Percentiles rank a stretch among this genome's conserved stretches.
phyloP scores from a whole-genome alignment of 1,139 yeast genomes.

The Taiozyma sp. region DNA sequence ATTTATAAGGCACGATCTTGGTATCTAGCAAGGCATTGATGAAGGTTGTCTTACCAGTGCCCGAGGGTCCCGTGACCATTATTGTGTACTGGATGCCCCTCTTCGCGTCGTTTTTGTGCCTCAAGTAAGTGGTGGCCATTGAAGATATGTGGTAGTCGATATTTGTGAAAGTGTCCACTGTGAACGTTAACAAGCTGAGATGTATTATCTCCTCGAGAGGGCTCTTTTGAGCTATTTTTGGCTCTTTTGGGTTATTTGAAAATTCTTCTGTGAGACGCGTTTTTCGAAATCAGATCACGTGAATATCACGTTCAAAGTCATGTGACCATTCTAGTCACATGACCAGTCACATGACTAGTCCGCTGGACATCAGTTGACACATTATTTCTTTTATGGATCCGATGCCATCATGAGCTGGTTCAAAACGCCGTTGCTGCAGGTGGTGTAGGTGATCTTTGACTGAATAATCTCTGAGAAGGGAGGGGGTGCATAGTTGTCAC shows the following conservation, averaged over 20 bases:
- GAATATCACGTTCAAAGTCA: no score
- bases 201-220: neutral
- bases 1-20: slow-evolving; percentile 54
- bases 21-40: slow-evolving; percentile 68
- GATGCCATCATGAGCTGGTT: neutral
- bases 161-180: no score
- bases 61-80: slow-evolving; percentile 72
- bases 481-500: neutral
- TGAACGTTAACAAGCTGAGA: no score
- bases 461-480: no score
- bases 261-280: slow-evolving; percentile 3
- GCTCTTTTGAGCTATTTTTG: no score
- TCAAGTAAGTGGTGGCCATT: slow-evolving; percentile 36
- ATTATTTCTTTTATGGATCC: neutral
- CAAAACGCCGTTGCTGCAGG: neutral
- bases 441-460: neutral
- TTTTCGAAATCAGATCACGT: neutral
- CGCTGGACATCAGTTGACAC: slow-evolving; percentile 1
- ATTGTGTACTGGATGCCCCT: slow-evolving; percentile 80
- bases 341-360: no score
- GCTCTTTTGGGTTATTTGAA: neutral
- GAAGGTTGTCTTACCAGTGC: slow-evolving; percentile 81
- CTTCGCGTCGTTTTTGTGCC: slow-evolving; percentile 67
- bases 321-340: no score
- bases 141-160: neutral